A percentile compares a stretch with the other conserved stretches of the same genome.
phyloP scores from a whole-genome alignment of 768 basidiomycete genomes.

The Rhizopogon vesiculosus region DNA sequence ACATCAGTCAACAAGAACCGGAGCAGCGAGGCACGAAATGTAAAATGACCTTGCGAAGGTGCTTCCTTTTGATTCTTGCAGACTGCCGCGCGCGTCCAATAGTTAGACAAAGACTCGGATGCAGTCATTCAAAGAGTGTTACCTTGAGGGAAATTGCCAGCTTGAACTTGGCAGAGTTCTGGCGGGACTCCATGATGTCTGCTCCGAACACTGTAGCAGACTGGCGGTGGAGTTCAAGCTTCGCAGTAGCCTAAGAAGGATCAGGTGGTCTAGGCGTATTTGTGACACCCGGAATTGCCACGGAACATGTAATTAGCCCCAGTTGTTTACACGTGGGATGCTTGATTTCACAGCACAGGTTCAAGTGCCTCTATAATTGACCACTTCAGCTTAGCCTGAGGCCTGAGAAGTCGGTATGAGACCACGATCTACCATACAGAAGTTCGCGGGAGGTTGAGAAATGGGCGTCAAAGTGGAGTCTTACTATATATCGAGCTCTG shows the following conservation, averaged over 20 bases:
- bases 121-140: neutral
- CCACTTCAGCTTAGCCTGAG: neutral
- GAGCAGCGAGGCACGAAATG: neutral
- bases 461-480: neutral
- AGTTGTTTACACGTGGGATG: neutral
- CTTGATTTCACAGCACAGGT: too few species aligned
- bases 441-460: neutral
- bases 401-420: neutral
- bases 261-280: neutral
- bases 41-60: slow-evolving; percentile 44
- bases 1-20: neutral
- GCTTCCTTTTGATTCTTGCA: slow-evolving; percentile 44
- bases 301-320: neutral
- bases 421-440: neutral
- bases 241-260: neutral
- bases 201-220: neutral
- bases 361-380: neutral
- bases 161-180: slow-evolving; percentile 5
- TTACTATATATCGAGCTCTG: neutral
- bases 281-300: neutral
- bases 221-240: neutral
- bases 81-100: slow-evolving; percentile 18
- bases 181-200: slow-evolving; percentile 20
- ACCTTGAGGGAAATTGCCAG: slow-evolving; percentile 23
- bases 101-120: neutral